Evolutionary conservation across 768 basidiomycete genomes (phyloP).

Genomic region (Crassisporium funariophilum): DNA sequence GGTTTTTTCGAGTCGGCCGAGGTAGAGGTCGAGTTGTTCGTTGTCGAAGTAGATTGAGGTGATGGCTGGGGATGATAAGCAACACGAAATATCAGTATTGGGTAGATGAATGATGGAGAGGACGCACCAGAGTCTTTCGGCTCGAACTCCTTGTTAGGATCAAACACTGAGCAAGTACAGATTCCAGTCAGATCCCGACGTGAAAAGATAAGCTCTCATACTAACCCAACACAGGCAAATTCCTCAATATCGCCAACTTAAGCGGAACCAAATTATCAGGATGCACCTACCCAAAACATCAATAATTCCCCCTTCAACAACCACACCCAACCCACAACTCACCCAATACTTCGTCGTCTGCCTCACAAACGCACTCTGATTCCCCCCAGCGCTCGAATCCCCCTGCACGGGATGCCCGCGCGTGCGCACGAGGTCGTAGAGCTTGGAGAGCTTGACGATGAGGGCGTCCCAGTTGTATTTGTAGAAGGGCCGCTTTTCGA

Average conservation of each 20-base stretch:
- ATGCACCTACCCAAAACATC: slow-evolving; percentile 43
- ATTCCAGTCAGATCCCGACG: background rate
- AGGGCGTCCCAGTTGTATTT: slow-evolving; percentile 95
- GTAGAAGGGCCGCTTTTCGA: slow-evolving; percentile 95
- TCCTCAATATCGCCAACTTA: slow-evolving; percentile 89
- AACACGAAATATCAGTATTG: too few species aligned
- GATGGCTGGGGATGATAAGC: slow-evolving; percentile 64
- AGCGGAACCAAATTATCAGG: slow-evolving; percentile 93
- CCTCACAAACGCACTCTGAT: slow-evolving; percentile 93
- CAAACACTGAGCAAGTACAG: slow-evolving; percentile 73
- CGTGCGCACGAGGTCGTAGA: slow-evolving; percentile 95
- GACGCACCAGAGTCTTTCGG: slow-evolving; percentile 71
- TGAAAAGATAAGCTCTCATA: too few species aligned
- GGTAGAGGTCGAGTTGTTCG: slow-evolving; percentile 92
- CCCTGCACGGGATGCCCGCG: slow-evolving; percentile 93
- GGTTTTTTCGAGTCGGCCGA: slow-evolving; percentile 96
- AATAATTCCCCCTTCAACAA: background rate
- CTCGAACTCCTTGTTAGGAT: slow-evolving; percentile 91
- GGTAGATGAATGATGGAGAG: background rate
- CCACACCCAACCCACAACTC: background rate
- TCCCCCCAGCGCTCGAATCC: slow-evolving; percentile 92
- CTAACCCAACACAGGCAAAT: slow-evolving; percentile 95
- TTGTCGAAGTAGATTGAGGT: slow-evolving; percentile 98
- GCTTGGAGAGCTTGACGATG: slow-evolving; percentile 92
- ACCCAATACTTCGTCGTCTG: slow-evolving; percentile 99